phyloP scores from a whole-genome alignment of 345 rosid species.

The Citrus glauca region DNA sequence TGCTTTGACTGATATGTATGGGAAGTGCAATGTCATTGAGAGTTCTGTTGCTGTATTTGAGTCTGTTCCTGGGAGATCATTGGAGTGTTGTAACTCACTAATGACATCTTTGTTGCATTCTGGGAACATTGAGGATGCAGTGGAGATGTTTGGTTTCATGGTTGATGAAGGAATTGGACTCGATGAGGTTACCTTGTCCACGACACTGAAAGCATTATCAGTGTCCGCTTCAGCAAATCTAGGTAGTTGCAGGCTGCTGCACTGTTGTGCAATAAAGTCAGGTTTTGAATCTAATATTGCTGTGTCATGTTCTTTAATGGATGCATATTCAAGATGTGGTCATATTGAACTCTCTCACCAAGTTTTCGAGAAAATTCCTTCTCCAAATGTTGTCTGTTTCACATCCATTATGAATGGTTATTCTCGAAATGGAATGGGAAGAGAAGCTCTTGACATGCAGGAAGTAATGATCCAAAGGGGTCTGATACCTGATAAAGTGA shows the following conservation, averaged over 20 bases:
- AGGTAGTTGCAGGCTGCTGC: constrained; percentile 42
- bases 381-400: constrained; percentile 63
- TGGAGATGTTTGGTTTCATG: constrained; percentile 76
- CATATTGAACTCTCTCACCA: constrained; percentile 40
- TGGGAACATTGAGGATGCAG: constrained; percentile 48
- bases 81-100: constrained; percentile 65
- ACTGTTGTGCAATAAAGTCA: constrained; percentile 53
- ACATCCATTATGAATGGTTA: constrained; percentile 62
- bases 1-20: constrained; percentile 66
- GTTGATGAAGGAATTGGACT: constrained; percentile 64
- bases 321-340: constrained; percentile 68
- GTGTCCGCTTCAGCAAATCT: constrained; percentile 35
- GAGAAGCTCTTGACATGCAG: constrained; percentile 50
- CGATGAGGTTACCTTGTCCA: constrained; percentile 62
- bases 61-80: constrained; percentile 30
- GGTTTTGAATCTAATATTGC: constrained; percentile 57
- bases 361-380: constrained; percentile 46
- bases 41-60: constrained; percentile 44
- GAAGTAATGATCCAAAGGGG: constrained; percentile 51
- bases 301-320: constrained; percentile 72
- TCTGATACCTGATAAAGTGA: constrained; percentile 64
- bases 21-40: constrained; percentile 67
- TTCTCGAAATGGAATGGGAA: constrained; percentile 68
- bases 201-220: constrained; percentile 60
- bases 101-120: constrained; percentile 63